A percentile compares a stretch with the other conserved stretches of the same genome.
Evolutionary conservation across 2,329 filamentous ascomycete species (phyloP).

Genomic region (Salinomyces thailandicus): DNA sequence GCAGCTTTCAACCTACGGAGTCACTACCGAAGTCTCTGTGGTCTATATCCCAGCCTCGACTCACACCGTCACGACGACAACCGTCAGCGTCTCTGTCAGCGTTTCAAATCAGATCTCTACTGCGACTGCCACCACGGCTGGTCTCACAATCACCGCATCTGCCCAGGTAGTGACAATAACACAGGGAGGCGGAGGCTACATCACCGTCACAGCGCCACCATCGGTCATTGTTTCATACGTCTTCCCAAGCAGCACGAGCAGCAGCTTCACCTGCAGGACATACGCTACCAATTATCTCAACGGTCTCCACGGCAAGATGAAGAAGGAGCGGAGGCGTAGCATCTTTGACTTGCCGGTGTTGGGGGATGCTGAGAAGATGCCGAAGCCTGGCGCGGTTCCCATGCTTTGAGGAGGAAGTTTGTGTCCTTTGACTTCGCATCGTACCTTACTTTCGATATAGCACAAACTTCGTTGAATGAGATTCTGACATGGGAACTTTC

Average conservation of each 20-base stretch:
- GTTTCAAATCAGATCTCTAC: background rate
- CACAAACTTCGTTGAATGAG: too few species aligned
- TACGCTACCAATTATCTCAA: slow-evolving; percentile 4
- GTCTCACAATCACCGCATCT: background rate
- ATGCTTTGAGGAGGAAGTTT: too few species aligned
- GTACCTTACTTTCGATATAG: too few species aligned
- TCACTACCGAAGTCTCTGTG: slow-evolving; percentile 18
- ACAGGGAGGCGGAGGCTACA: background rate
- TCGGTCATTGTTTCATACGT: background rate
- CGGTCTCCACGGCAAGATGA: slow-evolving; percentile 11
- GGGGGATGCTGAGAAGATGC: background rate
- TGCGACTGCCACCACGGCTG: background rate
- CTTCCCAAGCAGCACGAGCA: background rate
- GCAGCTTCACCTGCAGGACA: background rate
- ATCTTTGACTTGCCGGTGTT: slow-evolving; percentile 7
- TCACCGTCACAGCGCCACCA: slow-evolving; percentile 1
- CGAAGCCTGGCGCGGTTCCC: slow-evolving; percentile 1
- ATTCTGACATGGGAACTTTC: too few species aligned
- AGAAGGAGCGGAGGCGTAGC: slow-evolving; percentile 14
- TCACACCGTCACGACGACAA: slow-evolving; percentile 13
- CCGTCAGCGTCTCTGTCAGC: slow-evolving; percentile 1
- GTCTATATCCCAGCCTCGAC: slow-evolving; percentile 14
- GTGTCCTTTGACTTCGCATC: too few species aligned
- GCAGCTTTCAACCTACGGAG: slow-evolving; percentile 15
- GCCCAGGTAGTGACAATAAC: background rate